These are phyloP conservation scores for Tuber calosporum DNA, from an alignment of 495 filamentous ascomycete genomes.

Conservation along the genomic window DNA sequence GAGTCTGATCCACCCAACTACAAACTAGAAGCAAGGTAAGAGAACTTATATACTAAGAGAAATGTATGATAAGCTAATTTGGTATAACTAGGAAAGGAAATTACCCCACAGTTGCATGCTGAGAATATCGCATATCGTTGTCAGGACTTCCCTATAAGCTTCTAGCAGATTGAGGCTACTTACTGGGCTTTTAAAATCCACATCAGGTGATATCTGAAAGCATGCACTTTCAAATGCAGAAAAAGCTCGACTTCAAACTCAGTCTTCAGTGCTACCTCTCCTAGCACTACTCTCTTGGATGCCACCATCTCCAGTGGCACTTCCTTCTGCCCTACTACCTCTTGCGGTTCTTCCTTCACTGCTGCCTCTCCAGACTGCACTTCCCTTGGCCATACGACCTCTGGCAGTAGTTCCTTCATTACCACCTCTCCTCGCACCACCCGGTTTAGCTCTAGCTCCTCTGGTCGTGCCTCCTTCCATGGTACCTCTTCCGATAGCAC, in stretches of 20 bases:
- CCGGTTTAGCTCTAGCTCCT: neutral
- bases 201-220: slow-evolving; percentile 7
- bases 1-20: neutral
- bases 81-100: slow-evolving; percentile 5
- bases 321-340: neutral
- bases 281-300: neutral
- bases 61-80: neutral
- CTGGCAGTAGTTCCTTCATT: neutral
- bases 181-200: slow-evolving; percentile 9
- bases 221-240: slow-evolving; percentile 7
- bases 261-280: neutral
- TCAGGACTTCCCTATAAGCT: slow-evolving; percentile 3
- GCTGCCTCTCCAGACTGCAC: neutral
- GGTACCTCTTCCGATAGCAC: neutral
- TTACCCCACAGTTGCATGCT: neutral
- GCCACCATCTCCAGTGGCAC: no score
- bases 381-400: neutral
- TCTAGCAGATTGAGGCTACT: neutral
- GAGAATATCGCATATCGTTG: neutral
- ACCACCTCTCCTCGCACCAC: neutral
- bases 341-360: neutral
- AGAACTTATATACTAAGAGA: neutral
- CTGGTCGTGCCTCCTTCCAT: neutral
- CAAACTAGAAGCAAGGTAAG: neutral
- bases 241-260: neutral